Percentiles rank a stretch among this genome's conserved stretches.
These are phyloP conservation scores for Geranium brycei DNA, from an alignment of 345 rosid genomes.

Conservation along the genomic window DNA sequence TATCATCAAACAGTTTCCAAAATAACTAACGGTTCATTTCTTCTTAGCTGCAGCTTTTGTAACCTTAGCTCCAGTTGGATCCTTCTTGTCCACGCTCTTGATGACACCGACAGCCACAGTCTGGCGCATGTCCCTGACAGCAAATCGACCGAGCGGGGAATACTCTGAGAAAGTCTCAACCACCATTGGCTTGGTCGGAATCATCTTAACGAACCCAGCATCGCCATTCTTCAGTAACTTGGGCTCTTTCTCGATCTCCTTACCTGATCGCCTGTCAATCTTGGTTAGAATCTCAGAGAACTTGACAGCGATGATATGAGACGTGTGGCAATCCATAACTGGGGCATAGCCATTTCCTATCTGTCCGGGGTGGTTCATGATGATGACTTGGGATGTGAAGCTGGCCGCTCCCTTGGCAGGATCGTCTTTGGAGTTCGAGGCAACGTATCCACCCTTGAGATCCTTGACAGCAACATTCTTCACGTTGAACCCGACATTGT, in stretches of 20 bases:
- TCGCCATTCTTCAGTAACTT: slow-evolving; percentile 81
- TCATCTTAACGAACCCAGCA: slow-evolving; percentile 68
- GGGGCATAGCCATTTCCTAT: slow-evolving; percentile 86
- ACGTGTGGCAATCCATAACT: slow-evolving; percentile 74
- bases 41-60: slow-evolving; percentile 84
- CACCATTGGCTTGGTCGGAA: slow-evolving; percentile 87
- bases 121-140: slow-evolving; percentile 90
- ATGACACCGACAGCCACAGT: slow-evolving; percentile 83
- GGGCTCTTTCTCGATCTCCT: slow-evolving; percentile 81
- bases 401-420: slow-evolving; percentile 69
- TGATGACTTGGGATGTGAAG: slow-evolving; percentile 77
- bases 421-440: slow-evolving; percentile 84
- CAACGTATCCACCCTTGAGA: slow-evolving; percentile 69
- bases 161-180: slow-evolving; percentile 72
- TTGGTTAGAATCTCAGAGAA: slow-evolving; percentile 55
- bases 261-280: slow-evolving; percentile 69
- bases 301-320: slow-evolving; percentile 74
- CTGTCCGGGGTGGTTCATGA: slow-evolving; percentile 94
- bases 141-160: slow-evolving; percentile 83
- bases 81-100: slow-evolving; percentile 83
- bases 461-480: slow-evolving; percentile 85
- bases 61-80: slow-evolving; percentile 67
- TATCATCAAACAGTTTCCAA: slow-evolving; percentile 2
- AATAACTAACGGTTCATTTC: slow-evolving; percentile 53
- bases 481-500: slow-evolving; percentile 71